Conservation (phyloP, 2,329 filamentous ascomycete genomes). For the Alternaria viburni region DNA sequence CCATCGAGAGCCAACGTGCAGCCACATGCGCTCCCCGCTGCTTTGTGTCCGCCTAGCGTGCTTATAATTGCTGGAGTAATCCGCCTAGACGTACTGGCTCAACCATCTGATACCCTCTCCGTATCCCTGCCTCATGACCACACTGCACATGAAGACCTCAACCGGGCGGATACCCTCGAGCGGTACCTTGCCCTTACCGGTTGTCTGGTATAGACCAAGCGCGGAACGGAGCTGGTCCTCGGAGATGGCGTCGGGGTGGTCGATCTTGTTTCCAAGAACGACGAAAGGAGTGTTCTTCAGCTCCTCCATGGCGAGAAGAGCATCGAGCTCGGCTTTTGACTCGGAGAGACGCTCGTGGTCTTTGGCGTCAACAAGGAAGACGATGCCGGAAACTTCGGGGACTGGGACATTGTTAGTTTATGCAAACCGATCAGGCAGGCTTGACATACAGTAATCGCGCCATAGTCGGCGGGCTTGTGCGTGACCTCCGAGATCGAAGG, state of each 20-base stretch:
- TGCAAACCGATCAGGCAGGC: not conserved
- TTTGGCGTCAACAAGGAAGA: conserved; percentile 97
- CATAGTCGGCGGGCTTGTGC: conserved; percentile 50
- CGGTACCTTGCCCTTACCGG: conserved; percentile 48
- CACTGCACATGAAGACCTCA: conserved; percentile 97
- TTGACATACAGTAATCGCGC: conserved; percentile 46
- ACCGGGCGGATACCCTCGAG: conserved; percentile 60
- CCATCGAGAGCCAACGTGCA: not conserved
- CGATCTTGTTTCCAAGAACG: conserved; percentile 98
- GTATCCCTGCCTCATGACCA: conserved; percentile 89
- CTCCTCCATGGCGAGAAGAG: conserved; percentile 93
- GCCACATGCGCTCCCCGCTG: not conserved
- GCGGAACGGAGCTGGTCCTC: conserved; percentile 95
- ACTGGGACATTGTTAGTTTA: conserved; percentile 25
- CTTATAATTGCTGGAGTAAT: not conserved
- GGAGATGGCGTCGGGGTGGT: conserved; percentile 92
- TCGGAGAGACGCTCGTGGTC: conserved; percentile 94
- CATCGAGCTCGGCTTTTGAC: conserved; percentile 96
- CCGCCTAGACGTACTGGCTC: conserved; percentile 48
- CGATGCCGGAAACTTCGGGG: conserved; percentile 69
- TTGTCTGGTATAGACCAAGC: conserved; percentile 83
- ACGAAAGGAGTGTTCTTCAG: conserved; percentile 94
- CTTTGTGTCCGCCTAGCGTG: not conserved
- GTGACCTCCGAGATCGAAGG: conserved; percentile 71
- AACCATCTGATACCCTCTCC: conserved; percentile 53